phyloP scores from a whole-genome alignment of 352 stramenopile genomes.

The Elongisporangium undulatum region DNA sequence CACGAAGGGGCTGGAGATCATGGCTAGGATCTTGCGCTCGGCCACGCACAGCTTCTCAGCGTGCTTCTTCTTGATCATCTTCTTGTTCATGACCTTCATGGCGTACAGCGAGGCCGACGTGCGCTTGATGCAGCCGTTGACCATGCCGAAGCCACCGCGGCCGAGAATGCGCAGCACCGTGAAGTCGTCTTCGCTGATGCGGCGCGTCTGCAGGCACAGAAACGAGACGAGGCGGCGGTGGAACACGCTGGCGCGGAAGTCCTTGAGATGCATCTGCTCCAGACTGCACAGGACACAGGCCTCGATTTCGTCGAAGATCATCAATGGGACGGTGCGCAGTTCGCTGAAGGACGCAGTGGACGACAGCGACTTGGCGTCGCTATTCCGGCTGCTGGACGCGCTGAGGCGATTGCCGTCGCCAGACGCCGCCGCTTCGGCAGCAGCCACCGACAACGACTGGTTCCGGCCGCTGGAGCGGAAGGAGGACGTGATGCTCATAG shows the following conservation, averaged over 20 bases:
- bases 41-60: slow-evolving; percentile 71
- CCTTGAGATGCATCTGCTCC: slow-evolving; percentile 56
- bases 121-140: slow-evolving; percentile 96
- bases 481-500: background rate
- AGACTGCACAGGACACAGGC: slow-evolving; percentile 65
- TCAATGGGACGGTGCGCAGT: slow-evolving; percentile 13
- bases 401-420: background rate
- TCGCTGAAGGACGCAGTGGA: slow-evolving; percentile 11
- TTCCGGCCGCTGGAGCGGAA: background rate
- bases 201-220: slow-evolving; percentile 86
- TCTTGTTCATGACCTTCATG: slow-evolving; percentile 88
- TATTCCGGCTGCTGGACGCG: slow-evolving; percentile 9
- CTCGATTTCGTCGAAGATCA: slow-evolving; percentile 74
- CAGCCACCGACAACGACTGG: background rate
- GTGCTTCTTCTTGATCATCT: slow-evolving; percentile 92
- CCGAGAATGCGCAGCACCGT: slow-evolving; percentile 94
- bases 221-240: slow-evolving; percentile 88
- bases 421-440: background rate
- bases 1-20: slow-evolving; percentile 89
- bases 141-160: slow-evolving; percentile 95
- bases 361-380: slow-evolving; percentile 4
- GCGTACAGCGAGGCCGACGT: slow-evolving; percentile 81
- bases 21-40: slow-evolving; percentile 71
- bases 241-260: slow-evolving; percentile 78
- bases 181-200: slow-evolving; percentile 94